Evolutionary conservation across 1,139 yeast species (phyloP).

Genomic region (Pichia sp.): DNA sequence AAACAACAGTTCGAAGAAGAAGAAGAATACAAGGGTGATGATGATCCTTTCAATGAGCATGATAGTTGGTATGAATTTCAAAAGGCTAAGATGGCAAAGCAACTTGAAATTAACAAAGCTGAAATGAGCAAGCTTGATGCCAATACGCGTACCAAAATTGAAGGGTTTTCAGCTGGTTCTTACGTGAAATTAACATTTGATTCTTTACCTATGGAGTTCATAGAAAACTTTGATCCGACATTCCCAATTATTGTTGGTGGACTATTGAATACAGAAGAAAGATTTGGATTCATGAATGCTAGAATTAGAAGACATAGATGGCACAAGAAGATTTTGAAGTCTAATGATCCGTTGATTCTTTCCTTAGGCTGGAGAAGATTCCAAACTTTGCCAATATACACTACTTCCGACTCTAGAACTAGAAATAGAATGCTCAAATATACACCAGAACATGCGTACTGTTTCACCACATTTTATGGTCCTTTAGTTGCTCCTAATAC

Average conservation of each 20-base stretch:
- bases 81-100: constrained; percentile 95
- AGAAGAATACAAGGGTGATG: constrained; percentile 48
- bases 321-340: constrained; percentile 93
- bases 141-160: constrained; percentile 72
- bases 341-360: constrained; percentile 90
- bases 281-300: constrained; percentile 92
- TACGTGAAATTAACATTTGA: constrained; percentile 88
- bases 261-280: constrained; percentile 78
- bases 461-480: constrained; percentile 94
- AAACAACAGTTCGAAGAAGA: constrained; percentile 88
- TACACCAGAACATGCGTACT: constrained; percentile 97
- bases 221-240: constrained; percentile 78
- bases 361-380: constrained; percentile 98
- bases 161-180: constrained; percentile 91
- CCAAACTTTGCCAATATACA: constrained; percentile 91
- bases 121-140: constrained; percentile 71
- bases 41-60: constrained; percentile 68
- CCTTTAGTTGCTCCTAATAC: constrained; percentile 97
- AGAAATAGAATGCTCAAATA: constrained; percentile 96
- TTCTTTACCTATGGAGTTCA: constrained; percentile 81
- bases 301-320: constrained; percentile 97
- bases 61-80: constrained; percentile 98
- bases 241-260: constrained; percentile 92
- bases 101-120: constrained; percentile 85
- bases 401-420: constrained; percentile 95